Percentiles rank a stretch among this genome's conserved stretches.
These are phyloP conservation scores for Pilaira anomala DNA, from an alignment of 192 early-diverging fungal species.

Conservation along the genomic window DNA sequence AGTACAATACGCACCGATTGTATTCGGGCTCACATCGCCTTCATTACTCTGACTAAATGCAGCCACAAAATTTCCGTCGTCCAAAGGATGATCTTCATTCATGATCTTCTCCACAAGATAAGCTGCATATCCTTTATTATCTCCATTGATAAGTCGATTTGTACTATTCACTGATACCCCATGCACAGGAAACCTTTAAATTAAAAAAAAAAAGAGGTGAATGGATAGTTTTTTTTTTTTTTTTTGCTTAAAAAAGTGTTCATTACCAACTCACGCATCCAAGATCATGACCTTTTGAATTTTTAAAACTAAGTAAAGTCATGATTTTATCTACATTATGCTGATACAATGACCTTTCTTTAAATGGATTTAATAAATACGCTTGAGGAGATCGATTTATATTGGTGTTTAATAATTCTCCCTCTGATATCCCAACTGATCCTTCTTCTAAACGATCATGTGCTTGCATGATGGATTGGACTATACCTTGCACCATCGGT, in stretches of 20 bases:
- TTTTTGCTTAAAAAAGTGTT: slow-evolving; percentile 9
- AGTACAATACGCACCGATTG: slow-evolving; percentile 30
- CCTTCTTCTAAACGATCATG: slow-evolving; percentile 27
- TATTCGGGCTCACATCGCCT: slow-evolving; percentile 36
- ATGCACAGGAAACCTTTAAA: slow-evolving; percentile 33
- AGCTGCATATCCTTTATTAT: slow-evolving; percentile 37
- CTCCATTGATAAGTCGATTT: slow-evolving; percentile 30
- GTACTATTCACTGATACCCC: slow-evolving; percentile 32
- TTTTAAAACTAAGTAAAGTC: slow-evolving; percentile 27
- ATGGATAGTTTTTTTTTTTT: not conserved
- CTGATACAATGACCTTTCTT: slow-evolving; percentile 25
- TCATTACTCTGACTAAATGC: slow-evolving; percentile 34
- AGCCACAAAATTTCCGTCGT: slow-evolving; percentile 24
- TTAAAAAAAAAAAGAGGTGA: not conserved
- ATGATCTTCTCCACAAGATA: slow-evolving; percentile 25
- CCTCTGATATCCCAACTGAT: slow-evolving; percentile 2
- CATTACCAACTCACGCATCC: slow-evolving; percentile 31
- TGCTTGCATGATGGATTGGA: slow-evolving; percentile 24
- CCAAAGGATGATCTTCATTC: slow-evolving; percentile 21
- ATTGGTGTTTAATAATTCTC: slow-evolving; percentile 30
- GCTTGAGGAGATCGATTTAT: slow-evolving; percentile 32
- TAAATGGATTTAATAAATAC: slow-evolving; percentile 30
- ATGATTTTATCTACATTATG: slow-evolving; percentile 33
- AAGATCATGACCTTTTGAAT: slow-evolving; percentile 10
- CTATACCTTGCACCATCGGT: slow-evolving; percentile 28